Conservation (phyloP, 164 flowering plant genomes). For the Annona cherimola region DNA sequence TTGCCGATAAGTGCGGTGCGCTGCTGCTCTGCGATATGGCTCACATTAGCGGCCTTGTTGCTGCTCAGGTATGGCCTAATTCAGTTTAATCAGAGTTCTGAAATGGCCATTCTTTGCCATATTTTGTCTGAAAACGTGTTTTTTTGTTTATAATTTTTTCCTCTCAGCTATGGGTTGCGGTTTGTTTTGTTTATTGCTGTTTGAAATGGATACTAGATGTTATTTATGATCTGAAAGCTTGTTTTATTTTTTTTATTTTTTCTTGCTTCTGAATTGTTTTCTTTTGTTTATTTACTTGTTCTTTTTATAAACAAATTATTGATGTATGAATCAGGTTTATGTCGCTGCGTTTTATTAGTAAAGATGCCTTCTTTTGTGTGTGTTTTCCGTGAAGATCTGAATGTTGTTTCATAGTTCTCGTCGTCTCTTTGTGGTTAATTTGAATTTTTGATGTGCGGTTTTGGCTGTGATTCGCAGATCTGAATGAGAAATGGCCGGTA, state of each 20-base stretch:
- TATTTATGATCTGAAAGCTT: background rate
- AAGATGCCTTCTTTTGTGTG: background rate
- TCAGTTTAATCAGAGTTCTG: no score
- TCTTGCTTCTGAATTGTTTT: background rate
- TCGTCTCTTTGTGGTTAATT: background rate
- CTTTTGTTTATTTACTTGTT: background rate
- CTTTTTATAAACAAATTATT: no score
- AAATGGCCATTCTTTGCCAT: constrained; percentile 3
- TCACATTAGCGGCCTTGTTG: constrained; percentile 98
- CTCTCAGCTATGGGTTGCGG: background rate
- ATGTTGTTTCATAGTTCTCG: background rate
- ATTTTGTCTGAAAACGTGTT: background rate
- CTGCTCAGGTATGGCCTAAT: constrained; percentile 67
- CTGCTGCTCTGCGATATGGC: constrained; percentile 97
- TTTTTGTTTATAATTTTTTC: background rate
- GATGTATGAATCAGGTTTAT: no score
- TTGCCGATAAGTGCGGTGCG: constrained; percentile 93
- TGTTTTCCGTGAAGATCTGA: background rate
- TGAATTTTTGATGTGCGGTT: background rate
- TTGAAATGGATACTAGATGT: background rate
- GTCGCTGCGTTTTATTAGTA: background rate
- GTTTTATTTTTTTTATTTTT: background rate
- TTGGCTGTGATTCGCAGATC: background rate
- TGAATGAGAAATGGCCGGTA: background rate
- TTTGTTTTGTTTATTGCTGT: background rate